phyloP scores from a whole-genome alignment of 371 early-diverging fungal species.

The Mortierella sp. region DNA sequence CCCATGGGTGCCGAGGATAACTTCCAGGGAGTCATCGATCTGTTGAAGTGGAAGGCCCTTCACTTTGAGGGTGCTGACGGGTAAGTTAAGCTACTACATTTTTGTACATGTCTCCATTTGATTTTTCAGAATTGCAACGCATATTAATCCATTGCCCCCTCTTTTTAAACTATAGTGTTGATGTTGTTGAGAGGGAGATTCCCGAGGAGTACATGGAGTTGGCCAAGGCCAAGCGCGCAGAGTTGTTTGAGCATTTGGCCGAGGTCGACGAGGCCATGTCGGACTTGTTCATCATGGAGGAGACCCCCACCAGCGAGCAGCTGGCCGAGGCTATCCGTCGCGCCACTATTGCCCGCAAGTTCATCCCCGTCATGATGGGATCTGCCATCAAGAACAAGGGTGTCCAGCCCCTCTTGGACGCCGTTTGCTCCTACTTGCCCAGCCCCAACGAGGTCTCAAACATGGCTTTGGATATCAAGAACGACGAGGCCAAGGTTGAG shows the following conservation, averaged over 20 bases:
- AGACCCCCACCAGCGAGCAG: slow-evolving; percentile 79
- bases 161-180: slow-evolving; percentile 63
- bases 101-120: not conserved
- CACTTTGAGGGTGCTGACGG: slow-evolving; percentile 94
- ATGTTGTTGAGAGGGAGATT: slow-evolving; percentile 77
- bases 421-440: slow-evolving; percentile 82
- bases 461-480: slow-evolving; percentile 79
- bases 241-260: slow-evolving; percentile 87
- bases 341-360: slow-evolving; percentile 83
- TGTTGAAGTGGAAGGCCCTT: slow-evolving; percentile 89
- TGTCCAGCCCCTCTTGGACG: slow-evolving; percentile 86
- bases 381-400: slow-evolving; percentile 92
- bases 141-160: not conserved
- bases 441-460: slow-evolving; percentile 84
- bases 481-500: slow-evolving; percentile 76
- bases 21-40: slow-evolving; percentile 95
- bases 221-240: slow-evolving; percentile 81
- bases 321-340: slow-evolving; percentile 83
- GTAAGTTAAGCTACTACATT: slow-evolving; percentile 55
- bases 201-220: slow-evolving; percentile 85
- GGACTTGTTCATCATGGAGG: slow-evolving; percentile 86
- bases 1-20: slow-evolving; percentile 95
- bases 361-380: slow-evolving; percentile 91
- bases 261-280: slow-evolving; percentile 92
- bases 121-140: not conserved